Evolutionary conservation across 2,329 filamentous ascomycete species (phyloP), one percentile per base, ranked within the genome.

Genomic region (Pseudogymnoascus sp.): DNA sequence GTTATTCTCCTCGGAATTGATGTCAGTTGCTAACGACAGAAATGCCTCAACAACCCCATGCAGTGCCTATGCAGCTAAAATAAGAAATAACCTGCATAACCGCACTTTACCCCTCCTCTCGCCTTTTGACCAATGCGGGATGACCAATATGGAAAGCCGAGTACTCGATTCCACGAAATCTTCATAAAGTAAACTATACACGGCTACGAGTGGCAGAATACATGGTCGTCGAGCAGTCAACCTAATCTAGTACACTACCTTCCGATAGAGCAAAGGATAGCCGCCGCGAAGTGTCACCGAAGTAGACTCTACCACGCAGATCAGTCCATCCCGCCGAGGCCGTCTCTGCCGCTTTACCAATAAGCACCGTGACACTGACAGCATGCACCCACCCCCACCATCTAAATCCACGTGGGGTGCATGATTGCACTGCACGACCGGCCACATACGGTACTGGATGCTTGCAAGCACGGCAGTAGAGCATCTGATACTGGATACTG

Each of bases 331-430:
- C 26, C 47, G 26, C 47, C 47, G 26, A 31, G 13, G 47, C 47
- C 47, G 47, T 53, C 47, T 31, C 47, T 53, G 24, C 26, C 47
- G 47, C 47, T 53, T 50, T 11, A 16, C 47, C 47, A 53, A 53
- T 53, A 53, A 53, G 24, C 47, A 53, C 26, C 47, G 26, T 31
- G 26, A 31, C 47, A 53, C 47, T 53, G 26, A 53, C 47, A 53
- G 47, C 47, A 53, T 53, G 47, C 47, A 53, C 47, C 47, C 47
- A 53, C 47, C 47, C 47, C 24, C 47, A 53, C 24, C 47, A 53
- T 53, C 24, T 29, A 53, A 53, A 53, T 53, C 47, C 47, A 53
- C 47, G 26, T 31, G 47, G 47, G 47, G 47, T 53, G 47, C 47
- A 53, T 53, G 47, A 53, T 53, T 53, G 47, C 24, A 11, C 47